These are phyloP conservation scores for Leavenworthia alabamica DNA, from an alignment of 345 rosid species.

Conservation along the genomic window DNA sequence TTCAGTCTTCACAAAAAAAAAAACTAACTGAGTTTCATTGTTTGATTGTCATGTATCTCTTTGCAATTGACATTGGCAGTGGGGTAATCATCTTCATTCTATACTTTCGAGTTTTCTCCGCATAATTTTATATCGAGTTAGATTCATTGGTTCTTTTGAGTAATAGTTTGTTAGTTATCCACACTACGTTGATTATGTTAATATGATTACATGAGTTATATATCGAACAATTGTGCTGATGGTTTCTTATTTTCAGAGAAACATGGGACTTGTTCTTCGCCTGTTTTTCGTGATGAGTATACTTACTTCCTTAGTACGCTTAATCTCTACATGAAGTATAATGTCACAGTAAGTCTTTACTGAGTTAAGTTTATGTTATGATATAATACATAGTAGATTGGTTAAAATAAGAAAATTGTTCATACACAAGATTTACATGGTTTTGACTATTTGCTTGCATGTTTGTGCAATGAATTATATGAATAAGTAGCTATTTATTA, in stretches of 20 bases:
- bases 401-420: neutral
- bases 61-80: conserved; percentile 46
- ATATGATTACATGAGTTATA: neutral
- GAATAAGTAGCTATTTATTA: neutral
- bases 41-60: conserved; percentile 31
- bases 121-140: neutral
- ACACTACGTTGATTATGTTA: neutral
- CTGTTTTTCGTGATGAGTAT: conserved; percentile 75
- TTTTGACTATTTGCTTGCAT: neutral
- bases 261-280: conserved; percentile 87
- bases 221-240: neutral
- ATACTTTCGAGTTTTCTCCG: conserved; percentile 5
- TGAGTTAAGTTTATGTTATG: neutral
- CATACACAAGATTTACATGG: neutral
- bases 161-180: neutral
- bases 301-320: conserved; percentile 60
- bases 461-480: neutral
- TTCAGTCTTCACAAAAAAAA: neutral
- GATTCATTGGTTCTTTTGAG: neutral
- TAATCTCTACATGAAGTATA: conserved; percentile 73
- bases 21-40: conserved; percentile 39
- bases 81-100: conserved; percentile 64
- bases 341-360: conserved; percentile 65
- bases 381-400: neutral
- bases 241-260: conserved; percentile 53